Evolutionary conservation across 2,329 filamentous ascomycete species (phyloP).

Genomic region (Xylariaceae sp.): DNA sequence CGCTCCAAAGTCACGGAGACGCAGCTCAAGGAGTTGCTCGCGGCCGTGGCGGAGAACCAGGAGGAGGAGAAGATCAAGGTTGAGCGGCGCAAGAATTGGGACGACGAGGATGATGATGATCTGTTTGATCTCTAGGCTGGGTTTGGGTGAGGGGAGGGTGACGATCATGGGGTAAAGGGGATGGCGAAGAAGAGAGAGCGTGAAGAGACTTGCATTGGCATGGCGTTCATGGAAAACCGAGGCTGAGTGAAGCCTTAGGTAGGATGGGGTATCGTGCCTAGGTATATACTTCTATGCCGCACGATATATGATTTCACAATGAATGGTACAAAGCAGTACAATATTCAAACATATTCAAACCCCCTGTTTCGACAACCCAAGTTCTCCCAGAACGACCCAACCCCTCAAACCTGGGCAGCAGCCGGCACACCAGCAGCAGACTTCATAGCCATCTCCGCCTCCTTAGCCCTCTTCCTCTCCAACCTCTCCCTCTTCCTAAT

Average conservation of each 20-base stretch:
- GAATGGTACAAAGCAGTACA: constrained; percentile 13
- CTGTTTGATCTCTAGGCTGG: constrained; percentile 54
- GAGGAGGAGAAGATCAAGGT: constrained; percentile 85
- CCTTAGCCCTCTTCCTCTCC: constrained; percentile 63
- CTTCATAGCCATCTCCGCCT: constrained; percentile 24
- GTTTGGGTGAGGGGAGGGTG: not conserved
- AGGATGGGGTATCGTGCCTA: constrained; percentile 1
- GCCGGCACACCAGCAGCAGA: constrained; percentile 3
- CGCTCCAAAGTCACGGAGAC: constrained; percentile 83
- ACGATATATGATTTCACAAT: not conserved
- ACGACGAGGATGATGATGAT: constrained; percentile 80
- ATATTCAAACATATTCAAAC: constrained; percentile 7
- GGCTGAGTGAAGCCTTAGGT: too few species aligned
- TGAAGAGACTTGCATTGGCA: constrained; percentile 12
- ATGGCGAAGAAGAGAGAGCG: not conserved
- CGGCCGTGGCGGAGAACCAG: constrained; percentile 75
- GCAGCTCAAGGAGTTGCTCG: constrained; percentile 88
- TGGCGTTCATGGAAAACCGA: constrained; percentile 20
- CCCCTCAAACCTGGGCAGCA: not conserved
- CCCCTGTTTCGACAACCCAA: not conserved
- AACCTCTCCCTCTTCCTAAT: constrained; percentile 69
- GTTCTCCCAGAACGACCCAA: not conserved
- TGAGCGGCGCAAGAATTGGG: constrained; percentile 74
- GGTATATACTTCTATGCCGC: constrained; percentile 10
- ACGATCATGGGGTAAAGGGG: not conserved